Conservation (phyloP, 768 basidiomycete species). For the Hygrocybe coccinea region DNA sequence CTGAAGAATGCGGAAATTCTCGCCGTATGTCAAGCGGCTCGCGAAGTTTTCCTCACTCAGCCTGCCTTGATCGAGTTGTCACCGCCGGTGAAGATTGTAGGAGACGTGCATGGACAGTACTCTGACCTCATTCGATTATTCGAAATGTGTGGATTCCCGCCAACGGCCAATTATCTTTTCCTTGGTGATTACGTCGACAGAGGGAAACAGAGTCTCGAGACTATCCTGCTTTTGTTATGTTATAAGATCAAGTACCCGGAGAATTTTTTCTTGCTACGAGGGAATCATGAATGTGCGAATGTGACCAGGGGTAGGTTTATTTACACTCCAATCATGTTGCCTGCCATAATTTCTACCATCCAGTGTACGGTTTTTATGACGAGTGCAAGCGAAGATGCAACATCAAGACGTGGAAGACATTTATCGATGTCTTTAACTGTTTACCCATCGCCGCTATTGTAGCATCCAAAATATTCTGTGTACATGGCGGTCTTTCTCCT, state of each 20-base stretch:
- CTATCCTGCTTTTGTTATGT: slow-evolving; percentile 91
- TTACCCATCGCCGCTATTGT: slow-evolving; percentile 98
- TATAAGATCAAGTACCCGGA: slow-evolving; percentile 99
- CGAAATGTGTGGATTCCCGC: slow-evolving; percentile 99
- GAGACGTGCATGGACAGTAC: slow-evolving; percentile 98
- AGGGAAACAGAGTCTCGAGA: slow-evolving; percentile 97
- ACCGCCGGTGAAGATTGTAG: slow-evolving; percentile 98
- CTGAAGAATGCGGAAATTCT: slow-evolving; percentile 96
- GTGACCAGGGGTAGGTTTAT: slow-evolving; percentile 84
- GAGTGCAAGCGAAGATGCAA: slow-evolving; percentile 99
- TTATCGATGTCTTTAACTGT: slow-evolving; percentile 99
- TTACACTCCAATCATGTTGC: slow-evolving; percentile 6
- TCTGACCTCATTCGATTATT: slow-evolving; percentile 97
- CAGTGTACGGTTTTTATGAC: slow-evolving; percentile 99
- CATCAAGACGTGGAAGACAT: slow-evolving; percentile 99
- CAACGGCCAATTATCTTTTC: slow-evolving; percentile 95
- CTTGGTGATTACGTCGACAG: slow-evolving; percentile 98
- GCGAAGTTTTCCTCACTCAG: slow-evolving; percentile 93
- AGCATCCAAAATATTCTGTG: slow-evolving; percentile 99
- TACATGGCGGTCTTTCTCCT: slow-evolving; percentile 92
- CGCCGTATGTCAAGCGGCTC: slow-evolving; percentile 88
- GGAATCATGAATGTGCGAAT: slow-evolving; percentile 99
- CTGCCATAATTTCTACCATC: slow-evolving; percentile 14
- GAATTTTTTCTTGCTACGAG: slow-evolving; percentile 96
- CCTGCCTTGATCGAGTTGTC: slow-evolving; percentile 96